These are phyloP conservation scores for Lactuca sativa DNA, from an alignment of 129 eudicot species.

Conservation along the genomic window DNA sequence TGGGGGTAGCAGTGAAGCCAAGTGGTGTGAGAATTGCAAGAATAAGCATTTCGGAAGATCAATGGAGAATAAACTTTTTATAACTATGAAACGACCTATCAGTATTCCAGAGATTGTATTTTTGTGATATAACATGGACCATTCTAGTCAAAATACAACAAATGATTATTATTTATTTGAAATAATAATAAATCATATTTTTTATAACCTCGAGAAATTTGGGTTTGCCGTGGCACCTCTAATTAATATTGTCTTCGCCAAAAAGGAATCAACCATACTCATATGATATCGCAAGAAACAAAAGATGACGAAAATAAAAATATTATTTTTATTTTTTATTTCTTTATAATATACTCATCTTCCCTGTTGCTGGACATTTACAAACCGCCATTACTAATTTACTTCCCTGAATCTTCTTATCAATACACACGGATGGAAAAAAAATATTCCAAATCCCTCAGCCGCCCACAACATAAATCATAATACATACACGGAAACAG, in stretches of 20 bases:
- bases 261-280: background rate
- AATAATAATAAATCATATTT: too few relatives aligned
- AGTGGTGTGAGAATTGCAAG: too few relatives aligned
- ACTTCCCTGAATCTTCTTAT: constrained; percentile 2
- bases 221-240: background rate
- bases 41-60: too few relatives aligned
- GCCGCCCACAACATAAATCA: background rate
- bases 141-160: too few relatives aligned
- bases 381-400: constrained; percentile 18
- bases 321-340: too few relatives aligned
- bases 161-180: too few relatives aligned
- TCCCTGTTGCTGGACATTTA: background rate
- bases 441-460: constrained; percentile 1
- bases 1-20: too few relatives aligned
- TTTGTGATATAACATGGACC: too few relatives aligned
- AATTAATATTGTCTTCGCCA: background rate
- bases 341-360: background rate
- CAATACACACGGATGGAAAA: background rate
- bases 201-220: background rate
- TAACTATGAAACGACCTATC: too few relatives aligned
- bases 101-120: too few relatives aligned
- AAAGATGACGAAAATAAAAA: background rate
- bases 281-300: background rate
- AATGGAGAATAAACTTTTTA: too few relatives aligned
- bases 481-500: background rate